Evolutionary conservation across 148 eudicot species (phyloP).

Genomic region (Arctostaphylos glauca): DNA sequence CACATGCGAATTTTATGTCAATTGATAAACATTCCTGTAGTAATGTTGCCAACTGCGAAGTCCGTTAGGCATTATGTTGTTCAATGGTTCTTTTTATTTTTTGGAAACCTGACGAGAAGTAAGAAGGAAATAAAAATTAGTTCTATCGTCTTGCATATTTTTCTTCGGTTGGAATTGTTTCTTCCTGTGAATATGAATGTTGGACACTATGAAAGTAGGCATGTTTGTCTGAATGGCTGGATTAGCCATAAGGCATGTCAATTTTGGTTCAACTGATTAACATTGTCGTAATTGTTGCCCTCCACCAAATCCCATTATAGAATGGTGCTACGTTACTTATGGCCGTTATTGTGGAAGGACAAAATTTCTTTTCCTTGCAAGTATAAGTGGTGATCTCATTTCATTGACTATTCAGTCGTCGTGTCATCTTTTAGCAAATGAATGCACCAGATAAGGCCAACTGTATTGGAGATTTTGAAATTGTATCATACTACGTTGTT

Average conservation of each 20-base stretch:
- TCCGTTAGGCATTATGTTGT: neutral
- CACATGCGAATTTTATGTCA: neutral
- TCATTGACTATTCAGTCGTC: neutral
- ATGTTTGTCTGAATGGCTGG: neutral
- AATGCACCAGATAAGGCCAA: neutral
- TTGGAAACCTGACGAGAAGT: neutral
- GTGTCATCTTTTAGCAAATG: neutral
- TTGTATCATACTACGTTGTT: neutral
- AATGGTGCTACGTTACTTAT: neutral
- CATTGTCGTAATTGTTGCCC: neutral
- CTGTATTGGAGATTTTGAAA: neutral
- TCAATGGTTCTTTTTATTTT: neutral
- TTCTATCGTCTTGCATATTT: neutral
- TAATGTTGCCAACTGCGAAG: neutral
- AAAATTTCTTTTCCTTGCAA: neutral
- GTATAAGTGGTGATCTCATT: neutral
- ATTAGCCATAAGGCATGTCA: neutral
- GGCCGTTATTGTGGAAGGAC: neutral
- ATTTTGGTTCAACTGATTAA: neutral
- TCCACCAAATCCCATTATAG: neutral
- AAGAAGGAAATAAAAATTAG: neutral
- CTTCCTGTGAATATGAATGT: neutral
- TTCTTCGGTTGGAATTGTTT: neutral
- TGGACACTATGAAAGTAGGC: neutral
- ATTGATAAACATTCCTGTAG: neutral